Percentiles rank a stretch among this genome's conserved stretches.
phyloP scores from a whole-genome alignment of 78 protist species.

The Dictyostelium firmibasis region DNA sequence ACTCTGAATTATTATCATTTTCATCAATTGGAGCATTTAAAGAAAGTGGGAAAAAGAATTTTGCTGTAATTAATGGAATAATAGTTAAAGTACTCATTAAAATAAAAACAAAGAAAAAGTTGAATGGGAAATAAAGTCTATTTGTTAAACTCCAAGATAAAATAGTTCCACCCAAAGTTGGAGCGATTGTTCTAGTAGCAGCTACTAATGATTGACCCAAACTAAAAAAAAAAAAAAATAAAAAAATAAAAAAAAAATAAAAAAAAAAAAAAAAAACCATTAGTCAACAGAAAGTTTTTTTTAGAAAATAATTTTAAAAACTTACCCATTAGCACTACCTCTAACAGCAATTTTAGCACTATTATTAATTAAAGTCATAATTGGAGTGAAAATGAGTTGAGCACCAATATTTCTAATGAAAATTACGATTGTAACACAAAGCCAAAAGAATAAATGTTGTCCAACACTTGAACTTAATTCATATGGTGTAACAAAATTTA shows the following conservation, averaged over 20 bases:
- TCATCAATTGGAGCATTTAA: slow-evolving; percentile 46
- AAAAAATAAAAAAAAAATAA: too few species aligned
- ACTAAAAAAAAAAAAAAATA: not conserved
- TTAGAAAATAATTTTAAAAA: not conserved
- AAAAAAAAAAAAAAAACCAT: too few species aligned
- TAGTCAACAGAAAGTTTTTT: too few species aligned
- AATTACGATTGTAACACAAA: not conserved
- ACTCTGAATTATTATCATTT: not conserved
- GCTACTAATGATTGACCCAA: slow-evolving; percentile 57
- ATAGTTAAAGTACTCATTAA: not conserved
- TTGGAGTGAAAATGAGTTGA: slow-evolving; percentile 61
- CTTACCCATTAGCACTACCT: slow-evolving; percentile 53
- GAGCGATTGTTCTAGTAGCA: slow-evolving; percentile 25
- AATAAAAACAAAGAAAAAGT: slow-evolving; percentile 14
- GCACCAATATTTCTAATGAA: not conserved
- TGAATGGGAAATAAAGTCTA: slow-evolving; percentile 32
- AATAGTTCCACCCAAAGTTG: slow-evolving; percentile 17
- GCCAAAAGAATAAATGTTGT: not conserved
- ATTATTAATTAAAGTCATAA: slow-evolving; percentile 63
- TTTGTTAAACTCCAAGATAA: slow-evolving; percentile 42
- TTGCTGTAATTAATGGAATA: not conserved
- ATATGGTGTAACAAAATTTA: not conserved
- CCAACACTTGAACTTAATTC: not conserved
- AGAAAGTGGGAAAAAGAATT: slow-evolving; percentile 14
- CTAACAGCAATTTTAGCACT: not conserved